Evolutionary conservation across 1,284 basidiomycete species (phyloP), one percentile per base, ranked within the genome.

Genomic region (Cutaneotrichosporon curvatum): DNA sequence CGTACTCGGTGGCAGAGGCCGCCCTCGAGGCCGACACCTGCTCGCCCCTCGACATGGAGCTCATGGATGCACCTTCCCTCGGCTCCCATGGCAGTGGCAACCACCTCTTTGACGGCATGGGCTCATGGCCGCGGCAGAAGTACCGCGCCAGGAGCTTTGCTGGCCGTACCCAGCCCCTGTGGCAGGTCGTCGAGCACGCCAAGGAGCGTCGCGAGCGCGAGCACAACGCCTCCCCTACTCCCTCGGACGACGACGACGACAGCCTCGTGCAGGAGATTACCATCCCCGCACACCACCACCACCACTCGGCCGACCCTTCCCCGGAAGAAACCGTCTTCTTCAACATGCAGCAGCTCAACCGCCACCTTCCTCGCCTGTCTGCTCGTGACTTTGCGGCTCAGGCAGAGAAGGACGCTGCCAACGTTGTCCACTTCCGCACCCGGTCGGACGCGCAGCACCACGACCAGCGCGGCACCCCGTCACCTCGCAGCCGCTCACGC

Each of bases 1-100:
- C 67, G 1, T 63, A 60, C 47, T 63, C 61, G 2, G 65, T 70
- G 16, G 67, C 67, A 3, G 67, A 70, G 47, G 63, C 67, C 10
- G 65, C 65, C 4, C 58, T 70, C 16, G 54, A 64, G 46, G 51
- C 64, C 8, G 60, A 60, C 40, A 65, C 67, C 40, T 62, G 61
- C 53, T 67, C 65, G 22, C 67, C 67, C 10, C 58, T 59, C 12
- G 55, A 61, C 43, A 12, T 37, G 7, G 33, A 34, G 4, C 39
- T 52, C 18, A 48, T 48, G 45, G 43, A 45, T 16, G 35, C 50
- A 8, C 28, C 42, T 4, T 19, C 42, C 2, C 22, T 49, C n/a
- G n/a, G n/a, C n/a, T n/a, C n/a, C n/a, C n/a, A n/a, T n/a, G n/a
- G n/a, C n/a, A n/a, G n/a, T n/a, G n/a, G n/a, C n/a, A n/a, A n/a